phyloP scores from a whole-genome alignment of 345 rosid genomes.

The Cochlearia excelsa region DNA sequence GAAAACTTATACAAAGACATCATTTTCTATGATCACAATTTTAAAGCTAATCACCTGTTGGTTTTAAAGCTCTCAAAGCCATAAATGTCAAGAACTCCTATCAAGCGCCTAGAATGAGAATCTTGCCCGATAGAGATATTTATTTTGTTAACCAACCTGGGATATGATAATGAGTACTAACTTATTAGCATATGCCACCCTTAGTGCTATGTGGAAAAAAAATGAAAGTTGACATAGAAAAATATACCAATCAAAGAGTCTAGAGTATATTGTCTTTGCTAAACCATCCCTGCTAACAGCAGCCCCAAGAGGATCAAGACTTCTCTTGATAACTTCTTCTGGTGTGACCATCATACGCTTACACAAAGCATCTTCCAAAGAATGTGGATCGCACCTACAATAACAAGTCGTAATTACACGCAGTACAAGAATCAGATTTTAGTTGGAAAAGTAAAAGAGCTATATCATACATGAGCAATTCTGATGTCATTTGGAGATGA shows the following conservation, averaged over 20 bases:
- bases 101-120: slow-evolving; percentile 56
- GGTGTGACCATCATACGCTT: slow-evolving; percentile 80
- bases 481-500: slow-evolving; percentile 76
- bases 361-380: slow-evolving; percentile 72
- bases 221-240: slow-evolving; percentile 16
- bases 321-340: slow-evolving; percentile 76
- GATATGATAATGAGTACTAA: slow-evolving; percentile 20
- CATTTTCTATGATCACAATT: slow-evolving; percentile 5
- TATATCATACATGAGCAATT: slow-evolving; percentile 62
- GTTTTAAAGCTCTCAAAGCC: slow-evolving; percentile 87
- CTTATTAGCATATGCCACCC: slow-evolving; percentile 8
- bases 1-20: slow-evolving; percentile 9
- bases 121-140: slow-evolving; percentile 75
- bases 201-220: not conserved
- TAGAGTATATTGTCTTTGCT: slow-evolving; percentile 86
- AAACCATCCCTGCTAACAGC: slow-evolving; percentile 82
- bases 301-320: slow-evolving; percentile 75
- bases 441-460: slow-evolving; percentile 23
- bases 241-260: slow-evolving; percentile 83
- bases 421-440: slow-evolving; percentile 16
- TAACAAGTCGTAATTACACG: slow-evolving; percentile 12
- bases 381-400: slow-evolving; percentile 68
- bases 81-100: slow-evolving; percentile 89
- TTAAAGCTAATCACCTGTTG: slow-evolving; percentile 55
- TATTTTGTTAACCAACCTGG: slow-evolving; percentile 84